A percentile compares a stretch with the other conserved stretches of the same genome.
phyloP scores from a whole-genome alignment of 495 filamentous ascomycete genomes.

The Trichoderma virens region DNA sequence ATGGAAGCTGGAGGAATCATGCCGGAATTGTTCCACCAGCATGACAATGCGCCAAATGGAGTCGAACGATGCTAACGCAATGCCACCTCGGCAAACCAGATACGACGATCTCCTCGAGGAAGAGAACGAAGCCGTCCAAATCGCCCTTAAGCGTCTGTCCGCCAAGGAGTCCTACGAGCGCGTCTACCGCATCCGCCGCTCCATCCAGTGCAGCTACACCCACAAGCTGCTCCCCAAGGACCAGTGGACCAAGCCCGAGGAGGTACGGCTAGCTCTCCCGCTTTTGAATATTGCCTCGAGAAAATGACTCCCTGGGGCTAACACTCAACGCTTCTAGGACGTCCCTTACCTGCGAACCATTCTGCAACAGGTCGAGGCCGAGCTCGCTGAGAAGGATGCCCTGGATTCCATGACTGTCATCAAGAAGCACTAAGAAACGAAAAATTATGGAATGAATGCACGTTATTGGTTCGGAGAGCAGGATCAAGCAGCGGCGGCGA shows the following conservation, averaged over 20 bases:
- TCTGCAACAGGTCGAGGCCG: constrained; percentile 76
- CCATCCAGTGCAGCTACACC: constrained; percentile 67
- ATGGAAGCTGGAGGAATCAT: not conserved
- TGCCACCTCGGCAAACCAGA: constrained; percentile 36
- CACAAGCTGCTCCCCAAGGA: constrained; percentile 77
- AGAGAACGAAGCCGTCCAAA: constrained; percentile 76
- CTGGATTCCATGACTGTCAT: constrained; percentile 71
- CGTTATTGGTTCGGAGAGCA: not conserved
- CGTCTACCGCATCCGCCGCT: constrained; percentile 90
- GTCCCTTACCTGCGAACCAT: constrained; percentile 68
- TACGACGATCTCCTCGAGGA: constrained; percentile 90
- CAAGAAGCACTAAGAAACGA: constrained; percentile 39
- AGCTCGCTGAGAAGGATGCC: constrained; percentile 70
- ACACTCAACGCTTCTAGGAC: too few relatives aligned
- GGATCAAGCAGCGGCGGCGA: not conserved
- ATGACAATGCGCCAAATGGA: not conserved
- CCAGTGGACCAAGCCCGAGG: constrained; percentile 60
- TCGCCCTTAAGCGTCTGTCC: constrained; percentile 82
- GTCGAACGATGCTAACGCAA: not conserved
- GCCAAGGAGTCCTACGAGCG: constrained; percentile 91
- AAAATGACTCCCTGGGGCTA: too few relatives aligned
- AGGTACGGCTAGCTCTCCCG: constrained; percentile 26
- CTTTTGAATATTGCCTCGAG: too few relatives aligned
- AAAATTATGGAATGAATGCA: not conserved
- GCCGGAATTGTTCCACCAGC: too few relatives aligned